These are phyloP conservation scores for Mycotypha africana DNA, from an alignment of 371 early-diverging fungal genomes.

Conservation along the genomic window DNA sequence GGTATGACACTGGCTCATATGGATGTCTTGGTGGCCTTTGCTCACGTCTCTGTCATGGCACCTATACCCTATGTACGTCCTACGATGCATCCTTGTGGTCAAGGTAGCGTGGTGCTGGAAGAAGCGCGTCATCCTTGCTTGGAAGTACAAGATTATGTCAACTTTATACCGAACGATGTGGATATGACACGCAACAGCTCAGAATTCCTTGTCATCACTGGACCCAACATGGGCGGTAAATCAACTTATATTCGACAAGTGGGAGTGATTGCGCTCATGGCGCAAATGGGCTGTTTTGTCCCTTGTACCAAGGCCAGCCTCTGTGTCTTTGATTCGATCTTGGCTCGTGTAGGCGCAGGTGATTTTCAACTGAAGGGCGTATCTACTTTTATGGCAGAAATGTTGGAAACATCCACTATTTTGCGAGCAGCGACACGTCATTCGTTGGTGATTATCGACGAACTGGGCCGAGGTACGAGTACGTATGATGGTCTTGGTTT, in stretches of 20 bases:
- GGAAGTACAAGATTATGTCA: conserved; percentile 89
- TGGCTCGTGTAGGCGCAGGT: conserved; percentile 95
- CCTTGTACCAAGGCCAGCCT: conserved; percentile 84
- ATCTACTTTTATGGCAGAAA: conserved; percentile 99
- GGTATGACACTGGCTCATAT: conserved; percentile 76
- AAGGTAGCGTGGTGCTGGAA: conserved; percentile 59
- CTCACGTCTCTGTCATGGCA: conserved; percentile 80
- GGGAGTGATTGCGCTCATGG: conserved; percentile 93
- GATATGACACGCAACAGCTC: conserved; percentile 60
- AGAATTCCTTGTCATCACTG: conserved; percentile 82
- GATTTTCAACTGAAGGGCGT: conserved; percentile 93
- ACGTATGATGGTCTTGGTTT: conserved; percentile 98
- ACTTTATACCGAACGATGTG: conserved; percentile 94
- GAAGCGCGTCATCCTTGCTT: conserved; percentile 90
- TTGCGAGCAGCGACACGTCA: conserved; percentile 73
- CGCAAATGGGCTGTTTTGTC: conserved; percentile 98
- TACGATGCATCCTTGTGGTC: conserved; percentile 48
- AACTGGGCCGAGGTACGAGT: conserved; percentile 98
- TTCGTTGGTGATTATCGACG: conserved; percentile 98
- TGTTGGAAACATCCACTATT: conserved; percentile 97
- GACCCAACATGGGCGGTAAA: conserved; percentile 98
- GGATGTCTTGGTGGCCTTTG: conserved; percentile 88
- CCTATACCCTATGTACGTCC: conserved; percentile 86
- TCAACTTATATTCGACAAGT: conserved; percentile 95
- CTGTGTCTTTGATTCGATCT: conserved; percentile 87